Conservation (phyloP, 441 rosid species). For the Corymbia citriodora region DNA sequence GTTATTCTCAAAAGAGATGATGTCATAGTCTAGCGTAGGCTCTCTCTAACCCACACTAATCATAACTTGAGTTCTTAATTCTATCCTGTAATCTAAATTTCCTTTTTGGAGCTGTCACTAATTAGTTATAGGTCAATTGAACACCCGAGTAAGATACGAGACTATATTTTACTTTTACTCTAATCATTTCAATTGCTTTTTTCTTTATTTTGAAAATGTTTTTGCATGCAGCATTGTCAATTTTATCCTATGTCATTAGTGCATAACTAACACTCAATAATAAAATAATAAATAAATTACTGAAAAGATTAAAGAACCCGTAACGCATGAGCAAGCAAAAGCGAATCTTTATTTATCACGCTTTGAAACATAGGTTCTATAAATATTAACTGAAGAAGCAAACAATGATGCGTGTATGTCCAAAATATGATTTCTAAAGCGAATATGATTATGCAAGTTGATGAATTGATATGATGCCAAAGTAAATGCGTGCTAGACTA, state of each 20-base stretch:
- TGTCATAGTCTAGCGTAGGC: not conserved
- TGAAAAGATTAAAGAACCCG: not conserved
- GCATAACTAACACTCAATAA: not conserved
- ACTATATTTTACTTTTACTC: too few species aligned
- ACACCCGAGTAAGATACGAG: not conserved
- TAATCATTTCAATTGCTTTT: not conserved
- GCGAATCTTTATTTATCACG: not conserved
- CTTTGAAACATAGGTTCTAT: not conserved
- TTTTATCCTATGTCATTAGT: not conserved
- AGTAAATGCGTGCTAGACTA: not conserved
- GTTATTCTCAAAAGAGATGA: not conserved
- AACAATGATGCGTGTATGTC: not conserved
- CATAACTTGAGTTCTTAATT: not conserved
- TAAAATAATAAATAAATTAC: not conserved
- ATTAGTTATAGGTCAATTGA: too few species aligned
- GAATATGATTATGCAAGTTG: not conserved
- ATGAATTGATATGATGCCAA: not conserved
- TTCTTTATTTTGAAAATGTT: not conserved
- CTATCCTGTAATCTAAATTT: not conserved
- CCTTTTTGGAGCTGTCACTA: too few species aligned
- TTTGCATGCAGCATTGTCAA: not conserved
- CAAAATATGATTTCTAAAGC: not conserved
- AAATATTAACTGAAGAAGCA: not conserved
- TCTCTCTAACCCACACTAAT: not conserved
- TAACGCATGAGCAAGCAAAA: not conserved